A percentile compares a stretch with the other conserved stretches of the same genome.
phyloP scores from a whole-genome alignment of 2,329 filamentous ascomycete species.

The Penicillium sp. region DNA sequence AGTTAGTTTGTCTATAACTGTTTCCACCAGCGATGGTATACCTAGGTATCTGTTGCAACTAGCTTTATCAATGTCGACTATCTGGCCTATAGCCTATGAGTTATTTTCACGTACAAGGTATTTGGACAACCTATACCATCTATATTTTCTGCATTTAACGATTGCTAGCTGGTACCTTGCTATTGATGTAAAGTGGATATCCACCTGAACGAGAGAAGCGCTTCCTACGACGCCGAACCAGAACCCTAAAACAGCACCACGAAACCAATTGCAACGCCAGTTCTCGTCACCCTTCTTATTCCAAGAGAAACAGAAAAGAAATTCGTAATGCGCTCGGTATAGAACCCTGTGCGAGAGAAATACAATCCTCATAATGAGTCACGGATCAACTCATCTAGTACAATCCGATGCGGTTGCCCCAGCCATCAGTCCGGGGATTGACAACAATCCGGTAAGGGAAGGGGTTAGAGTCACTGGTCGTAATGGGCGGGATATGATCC shows the following conservation, averaged over 20 bases:
- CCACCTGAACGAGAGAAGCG: background rate
- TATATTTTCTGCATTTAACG: background rate
- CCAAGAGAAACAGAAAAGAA: slow-evolving; percentile 1
- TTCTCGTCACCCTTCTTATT: background rate
- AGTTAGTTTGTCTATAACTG: slow-evolving; percentile 2
- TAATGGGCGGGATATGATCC: slow-evolving; percentile 95
- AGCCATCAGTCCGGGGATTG: slow-evolving; percentile 73
- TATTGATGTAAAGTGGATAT: background rate
- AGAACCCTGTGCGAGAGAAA: background rate
- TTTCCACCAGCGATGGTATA: background rate
- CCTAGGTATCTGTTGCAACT: background rate
- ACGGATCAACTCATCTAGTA: slow-evolving; percentile 50
- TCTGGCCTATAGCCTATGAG: background rate
- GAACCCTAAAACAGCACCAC: background rate
- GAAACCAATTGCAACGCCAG: background rate
- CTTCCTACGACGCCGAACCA: background rate
- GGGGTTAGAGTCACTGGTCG: slow-evolving; percentile 82
- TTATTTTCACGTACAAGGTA: background rate
- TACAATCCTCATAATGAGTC: background rate
- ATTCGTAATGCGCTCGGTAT: background rate
- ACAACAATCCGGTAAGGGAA: slow-evolving; percentile 92
- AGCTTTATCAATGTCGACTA: slow-evolving; percentile 1
- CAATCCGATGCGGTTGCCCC: slow-evolving; percentile 73
- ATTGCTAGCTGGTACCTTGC: background rate
- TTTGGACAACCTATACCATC: background rate